Evolutionary conservation across 371 early-diverging fungal genomes (phyloP).

Genomic region (Homolaphlyctis polyrhiza): DNA sequence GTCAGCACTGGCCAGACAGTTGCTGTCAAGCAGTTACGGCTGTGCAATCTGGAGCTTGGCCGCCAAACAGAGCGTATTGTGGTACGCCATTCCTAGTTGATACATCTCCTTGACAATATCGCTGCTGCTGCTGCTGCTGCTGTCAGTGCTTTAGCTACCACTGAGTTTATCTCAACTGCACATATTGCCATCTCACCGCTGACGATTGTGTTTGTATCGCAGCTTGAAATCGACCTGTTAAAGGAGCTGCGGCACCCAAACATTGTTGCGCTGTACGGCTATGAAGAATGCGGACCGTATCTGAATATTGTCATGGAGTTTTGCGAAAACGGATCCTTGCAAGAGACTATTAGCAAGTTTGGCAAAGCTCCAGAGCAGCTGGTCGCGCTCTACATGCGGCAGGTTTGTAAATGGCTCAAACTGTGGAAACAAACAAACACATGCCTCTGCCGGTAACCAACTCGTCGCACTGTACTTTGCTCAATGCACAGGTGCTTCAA

Average conservation of each 20-base stretch:
- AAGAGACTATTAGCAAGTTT: slow-evolving; percentile 83
- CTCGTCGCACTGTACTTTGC: background rate
- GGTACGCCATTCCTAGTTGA: no score
- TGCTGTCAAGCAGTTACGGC: slow-evolving; percentile 76
- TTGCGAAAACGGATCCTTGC: slow-evolving; percentile 93
- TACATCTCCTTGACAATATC: no score
- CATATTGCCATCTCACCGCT: no score
- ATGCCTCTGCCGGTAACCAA: background rate
- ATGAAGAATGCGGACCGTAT: slow-evolving; percentile 63
- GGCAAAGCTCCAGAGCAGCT: slow-evolving; percentile 90
- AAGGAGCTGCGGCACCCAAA: slow-evolving; percentile 72
- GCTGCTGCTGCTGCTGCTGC: no score
- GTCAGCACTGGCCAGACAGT: slow-evolving; percentile 79
- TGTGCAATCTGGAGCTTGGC: slow-evolving; percentile 56
- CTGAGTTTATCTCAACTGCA: no score
- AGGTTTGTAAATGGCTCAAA: slow-evolving; percentile 49
- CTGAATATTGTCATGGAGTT: slow-evolving; percentile 88
- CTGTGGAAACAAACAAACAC: no score
- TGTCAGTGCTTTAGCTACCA: no score
- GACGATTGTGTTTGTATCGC: no score
- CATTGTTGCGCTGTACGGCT: slow-evolving; percentile 83
- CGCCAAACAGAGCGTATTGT: slow-evolving; percentile 62
- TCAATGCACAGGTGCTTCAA: slow-evolving; percentile 75
- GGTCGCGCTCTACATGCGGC: slow-evolving; percentile 83
- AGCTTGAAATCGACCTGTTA: slow-evolving; percentile 64